A percentile compares a stretch with the other conserved stretches of the same genome.
Conservation (phyloP, 768 basidiomycete species). For the Mycena epipterygia region DNA sequence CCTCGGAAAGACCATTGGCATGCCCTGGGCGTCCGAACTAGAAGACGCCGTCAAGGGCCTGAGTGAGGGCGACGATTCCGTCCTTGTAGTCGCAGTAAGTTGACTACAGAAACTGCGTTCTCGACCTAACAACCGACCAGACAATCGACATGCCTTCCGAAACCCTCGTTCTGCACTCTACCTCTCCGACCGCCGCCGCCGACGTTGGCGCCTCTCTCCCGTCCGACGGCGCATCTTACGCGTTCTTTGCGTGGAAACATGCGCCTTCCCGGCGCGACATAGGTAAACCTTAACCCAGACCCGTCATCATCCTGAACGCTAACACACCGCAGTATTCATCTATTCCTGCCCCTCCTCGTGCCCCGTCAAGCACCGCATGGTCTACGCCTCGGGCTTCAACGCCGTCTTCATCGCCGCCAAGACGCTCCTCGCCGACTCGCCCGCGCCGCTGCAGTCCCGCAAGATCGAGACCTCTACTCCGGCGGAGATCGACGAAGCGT, state of each 20-base stretch:
- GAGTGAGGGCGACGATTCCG: slow-evolving; percentile 59
- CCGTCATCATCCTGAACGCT: not conserved
- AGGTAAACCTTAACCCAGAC: slow-evolving; percentile 55
- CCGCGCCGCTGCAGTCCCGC: slow-evolving; percentile 58
- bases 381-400: slow-evolving; percentile 83
- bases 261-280: slow-evolving; percentile 67
- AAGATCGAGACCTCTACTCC: slow-evolving; percentile 91
- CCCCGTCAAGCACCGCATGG: slow-evolving; percentile 88
- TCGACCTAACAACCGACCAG: slow-evolving; percentile 51
- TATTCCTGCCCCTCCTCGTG: slow-evolving; percentile 91
- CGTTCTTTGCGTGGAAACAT: slow-evolving; percentile 77
- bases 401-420: slow-evolving; percentile 71
- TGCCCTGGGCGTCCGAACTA: slow-evolving; percentile 77
- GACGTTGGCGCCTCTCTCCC: slow-evolving; percentile 66
- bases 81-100: slow-evolving; percentile 78
- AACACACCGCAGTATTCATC: slow-evolving; percentile 76
- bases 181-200: slow-evolving; percentile 55
- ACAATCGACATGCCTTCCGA: slow-evolving; percentile 77
- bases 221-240: slow-evolving; percentile 72
- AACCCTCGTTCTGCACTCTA: slow-evolving; percentile 62
- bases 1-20: slow-evolving; percentile 70
- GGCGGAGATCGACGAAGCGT: slow-evolving; percentile 74
- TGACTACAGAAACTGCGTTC: not conserved
- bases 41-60: slow-evolving; percentile 75
- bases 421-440: slow-evolving; percentile 57